A percentile compares a stretch with the other conserved stretches of the same genome.
phyloP scores from a whole-genome alignment of 2,329 filamentous ascomycete species.

The Gaeumannomyces sp. region DNA sequence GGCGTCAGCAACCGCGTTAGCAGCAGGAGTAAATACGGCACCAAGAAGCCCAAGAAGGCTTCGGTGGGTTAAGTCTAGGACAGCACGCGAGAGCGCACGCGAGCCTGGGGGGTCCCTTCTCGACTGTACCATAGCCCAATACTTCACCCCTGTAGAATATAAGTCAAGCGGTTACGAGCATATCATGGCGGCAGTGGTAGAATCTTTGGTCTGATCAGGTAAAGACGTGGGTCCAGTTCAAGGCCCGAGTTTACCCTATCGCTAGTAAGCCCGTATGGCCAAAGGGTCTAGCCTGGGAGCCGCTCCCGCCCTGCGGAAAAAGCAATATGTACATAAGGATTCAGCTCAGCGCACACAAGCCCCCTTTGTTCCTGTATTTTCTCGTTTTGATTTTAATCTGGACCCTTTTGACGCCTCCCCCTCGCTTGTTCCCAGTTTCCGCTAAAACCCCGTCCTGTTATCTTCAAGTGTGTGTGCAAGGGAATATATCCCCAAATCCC shows the following conservation, averaged over 20 bases:
- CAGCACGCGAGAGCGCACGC: background rate
- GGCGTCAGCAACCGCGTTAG: constrained; percentile 81
- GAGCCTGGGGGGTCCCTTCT: background rate
- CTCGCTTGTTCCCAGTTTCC: background rate
- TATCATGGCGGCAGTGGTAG: background rate
- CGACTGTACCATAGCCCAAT: background rate
- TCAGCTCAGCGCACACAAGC: background rate
- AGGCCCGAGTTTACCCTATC: background rate
- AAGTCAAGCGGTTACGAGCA: background rate
- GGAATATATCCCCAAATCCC: background rate
- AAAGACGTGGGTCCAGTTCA: background rate
- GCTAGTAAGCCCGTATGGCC: background rate
- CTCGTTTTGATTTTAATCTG: background rate
- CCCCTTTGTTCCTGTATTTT: background rate
- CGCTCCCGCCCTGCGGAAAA: background rate
- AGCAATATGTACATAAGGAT: background rate
- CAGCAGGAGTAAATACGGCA: constrained; percentile 92
- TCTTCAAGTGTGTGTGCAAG: background rate
- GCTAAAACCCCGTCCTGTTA: background rate
- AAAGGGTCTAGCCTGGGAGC: background rate
- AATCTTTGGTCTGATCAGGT: no score
- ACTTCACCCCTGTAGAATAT: background rate
- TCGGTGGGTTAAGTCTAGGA: constrained; percentile 36
- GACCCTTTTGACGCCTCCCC: background rate
- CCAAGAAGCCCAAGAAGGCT: constrained; percentile 94